Conservation (phyloP, 176 grass and related monocot species). For the Pontederia paniculata region DNA sequence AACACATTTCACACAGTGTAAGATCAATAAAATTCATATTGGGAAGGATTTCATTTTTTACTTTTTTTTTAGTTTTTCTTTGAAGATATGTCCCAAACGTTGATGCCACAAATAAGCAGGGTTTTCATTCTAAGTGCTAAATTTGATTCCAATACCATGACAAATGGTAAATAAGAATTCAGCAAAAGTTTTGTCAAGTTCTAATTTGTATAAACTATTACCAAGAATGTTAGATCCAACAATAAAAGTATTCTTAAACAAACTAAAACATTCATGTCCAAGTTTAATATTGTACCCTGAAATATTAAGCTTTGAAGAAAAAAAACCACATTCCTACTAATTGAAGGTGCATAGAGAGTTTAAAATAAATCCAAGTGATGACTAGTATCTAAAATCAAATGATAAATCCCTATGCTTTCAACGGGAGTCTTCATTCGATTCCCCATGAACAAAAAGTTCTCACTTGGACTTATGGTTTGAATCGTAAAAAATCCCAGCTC, state of each 20-base stretch:
- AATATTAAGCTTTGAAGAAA: conserved; percentile 8
- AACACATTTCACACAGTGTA: conserved; percentile 12
- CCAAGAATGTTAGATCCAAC: conserved; percentile 19
- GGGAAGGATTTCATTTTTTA: conserved; percentile 23
- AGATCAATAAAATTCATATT: conserved; percentile 22
- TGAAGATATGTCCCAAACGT: conserved; percentile 19
- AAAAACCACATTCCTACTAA: conserved; percentile 22
- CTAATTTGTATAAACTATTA: conserved; percentile 13
- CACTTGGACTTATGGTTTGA: background rate
- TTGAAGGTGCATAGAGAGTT: conserved; percentile 8
- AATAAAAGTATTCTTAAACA: conserved; percentile 17
- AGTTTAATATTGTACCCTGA: background rate
- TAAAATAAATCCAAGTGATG: background rate
- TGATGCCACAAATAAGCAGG: conserved; percentile 17
- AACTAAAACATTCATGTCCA: background rate
- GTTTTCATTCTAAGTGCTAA: conserved; percentile 8
- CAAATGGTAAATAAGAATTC: no score
- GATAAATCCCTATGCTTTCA: conserved; percentile 17
- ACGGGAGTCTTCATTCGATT: no score
- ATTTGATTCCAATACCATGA: background rate
- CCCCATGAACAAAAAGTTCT: conserved; percentile 14
- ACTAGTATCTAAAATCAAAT: conserved; percentile 8
- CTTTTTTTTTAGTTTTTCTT: conserved; percentile 18
- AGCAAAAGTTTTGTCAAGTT: background rate
- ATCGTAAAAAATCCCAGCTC: background rate